Percentiles rank a stretch among this genome's conserved stretches.
phyloP scores from a whole-genome alignment of 495 filamentous ascomycete genomes.

The Rhizodiscina lignyota region DNA sequence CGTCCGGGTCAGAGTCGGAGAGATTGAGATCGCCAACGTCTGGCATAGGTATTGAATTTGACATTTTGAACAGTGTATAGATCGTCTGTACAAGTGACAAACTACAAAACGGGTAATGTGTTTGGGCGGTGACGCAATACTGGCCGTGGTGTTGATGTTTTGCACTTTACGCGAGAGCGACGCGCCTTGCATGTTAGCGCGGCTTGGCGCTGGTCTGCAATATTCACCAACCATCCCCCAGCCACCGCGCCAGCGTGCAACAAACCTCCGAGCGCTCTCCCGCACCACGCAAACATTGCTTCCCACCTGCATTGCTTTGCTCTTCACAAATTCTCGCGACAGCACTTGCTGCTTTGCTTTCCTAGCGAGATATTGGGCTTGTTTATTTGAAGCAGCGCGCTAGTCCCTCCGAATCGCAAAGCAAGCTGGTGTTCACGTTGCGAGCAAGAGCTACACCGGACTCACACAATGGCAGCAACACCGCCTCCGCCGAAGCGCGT shows the following conservation, averaged over 20 bases:
- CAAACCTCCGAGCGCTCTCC: no score
- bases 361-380: slow-evolving; percentile 18
- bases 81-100: background rate
- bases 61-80: background rate
- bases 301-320: no score
- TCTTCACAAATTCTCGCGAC: background rate
- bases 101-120: background rate
- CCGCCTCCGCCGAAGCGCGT: slow-evolving; percentile 44
- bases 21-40: slow-evolving; percentile 12
- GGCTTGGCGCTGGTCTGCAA: no score
- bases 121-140: background rate
- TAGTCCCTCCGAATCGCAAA: no score
- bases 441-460: background rate
- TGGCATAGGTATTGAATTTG: background rate
- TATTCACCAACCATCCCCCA: no score
- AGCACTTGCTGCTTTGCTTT: background rate
- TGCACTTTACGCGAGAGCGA: background rate
- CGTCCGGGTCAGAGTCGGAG: slow-evolving; percentile 34
- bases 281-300: no score
- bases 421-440: background rate
- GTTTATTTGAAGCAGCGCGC: no score
- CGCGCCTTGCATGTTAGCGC: background rate
- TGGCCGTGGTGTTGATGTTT: background rate
- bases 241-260: no score
- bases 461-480: slow-evolving; percentile 39